Conservation (phyloP, 148 eudicot species). For the Oxyria digyna region DNA sequence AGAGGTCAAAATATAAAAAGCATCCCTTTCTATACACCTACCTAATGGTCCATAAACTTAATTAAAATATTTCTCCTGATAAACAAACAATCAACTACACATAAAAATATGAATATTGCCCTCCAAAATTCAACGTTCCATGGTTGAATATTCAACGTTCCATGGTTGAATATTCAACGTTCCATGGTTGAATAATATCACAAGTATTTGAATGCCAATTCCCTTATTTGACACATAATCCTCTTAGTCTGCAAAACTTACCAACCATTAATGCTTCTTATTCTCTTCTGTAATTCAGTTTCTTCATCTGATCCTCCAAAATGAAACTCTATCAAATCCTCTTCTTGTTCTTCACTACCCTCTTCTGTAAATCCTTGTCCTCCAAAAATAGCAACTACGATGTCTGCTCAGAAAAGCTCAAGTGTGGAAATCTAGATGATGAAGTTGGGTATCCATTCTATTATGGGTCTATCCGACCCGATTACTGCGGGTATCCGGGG, state of each 20-base stretch:
- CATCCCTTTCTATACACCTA: neutral
- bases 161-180: too few species aligned
- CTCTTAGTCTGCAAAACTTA: too few species aligned
- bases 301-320: neutral
- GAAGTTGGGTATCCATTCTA: neutral
- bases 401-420: neutral
- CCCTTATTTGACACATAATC: neutral
- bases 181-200: neutral
- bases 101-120: too few species aligned
- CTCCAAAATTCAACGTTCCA: neutral
- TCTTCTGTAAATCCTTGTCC: neutral
- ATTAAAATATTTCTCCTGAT: neutral
- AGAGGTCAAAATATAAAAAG: constrained; percentile 1
- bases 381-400: neutral
- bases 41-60: neutral
- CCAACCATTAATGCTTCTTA: neutral
- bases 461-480: neutral
- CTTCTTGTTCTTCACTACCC: neutral
- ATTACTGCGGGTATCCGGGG: neutral
- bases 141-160: too few species aligned
- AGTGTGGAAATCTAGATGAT: neutral
- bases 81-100: too few species aligned
- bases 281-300: neutral
- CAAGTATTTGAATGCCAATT: neutral
- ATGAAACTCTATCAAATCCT: neutral